A percentile compares a stretch with the other conserved stretches of the same genome.
These are phyloP conservation scores for Cucumis cinereus DNA, from an alignment of 306 rosid species.

Conservation along the genomic window DNA sequence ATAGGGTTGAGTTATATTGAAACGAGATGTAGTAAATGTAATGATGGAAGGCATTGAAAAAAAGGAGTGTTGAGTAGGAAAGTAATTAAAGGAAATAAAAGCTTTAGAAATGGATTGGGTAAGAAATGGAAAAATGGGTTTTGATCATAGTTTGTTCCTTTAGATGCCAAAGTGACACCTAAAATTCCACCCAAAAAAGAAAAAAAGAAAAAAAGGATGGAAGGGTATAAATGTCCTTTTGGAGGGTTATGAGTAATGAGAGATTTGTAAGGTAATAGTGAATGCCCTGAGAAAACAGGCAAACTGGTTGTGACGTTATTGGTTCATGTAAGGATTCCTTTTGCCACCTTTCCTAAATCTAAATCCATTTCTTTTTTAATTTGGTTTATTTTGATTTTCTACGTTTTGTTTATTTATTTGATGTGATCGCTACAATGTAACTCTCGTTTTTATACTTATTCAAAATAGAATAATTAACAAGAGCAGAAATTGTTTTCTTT, in stretches of 20 bases:
- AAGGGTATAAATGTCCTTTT: not conserved
- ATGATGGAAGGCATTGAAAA: not conserved
- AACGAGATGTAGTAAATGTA: not conserved
- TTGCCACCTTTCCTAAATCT: not conserved
- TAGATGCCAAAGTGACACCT: constrained; percentile 1
- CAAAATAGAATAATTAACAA: too few relatives aligned
- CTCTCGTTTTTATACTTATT: too few relatives aligned
- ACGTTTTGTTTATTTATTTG: not conserved
- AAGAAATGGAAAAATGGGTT: not conserved
- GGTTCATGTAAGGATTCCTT: constrained; percentile 4
- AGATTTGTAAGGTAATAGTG: constrained; percentile 7
- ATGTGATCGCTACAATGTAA: too few relatives aligned
- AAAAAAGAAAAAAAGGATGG: not conserved
- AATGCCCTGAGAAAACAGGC: constrained; percentile 20
- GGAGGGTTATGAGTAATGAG: not conserved
- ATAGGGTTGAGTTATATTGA: not conserved
- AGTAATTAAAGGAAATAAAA: not conserved
- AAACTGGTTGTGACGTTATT: constrained; percentile 19
- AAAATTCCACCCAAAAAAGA: not conserved
- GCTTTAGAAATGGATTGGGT: not conserved
- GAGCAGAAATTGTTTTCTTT: too few relatives aligned
- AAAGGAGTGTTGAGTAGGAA: not conserved
- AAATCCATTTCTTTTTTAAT: not conserved
- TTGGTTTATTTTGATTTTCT: not conserved
- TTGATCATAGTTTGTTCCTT: not conserved